A percentile compares a stretch with the other conserved stretches of the same genome.
phyloP scores from a whole-genome alignment of 768 basidiomycete genomes.

The Lentinula sp. region DNA sequence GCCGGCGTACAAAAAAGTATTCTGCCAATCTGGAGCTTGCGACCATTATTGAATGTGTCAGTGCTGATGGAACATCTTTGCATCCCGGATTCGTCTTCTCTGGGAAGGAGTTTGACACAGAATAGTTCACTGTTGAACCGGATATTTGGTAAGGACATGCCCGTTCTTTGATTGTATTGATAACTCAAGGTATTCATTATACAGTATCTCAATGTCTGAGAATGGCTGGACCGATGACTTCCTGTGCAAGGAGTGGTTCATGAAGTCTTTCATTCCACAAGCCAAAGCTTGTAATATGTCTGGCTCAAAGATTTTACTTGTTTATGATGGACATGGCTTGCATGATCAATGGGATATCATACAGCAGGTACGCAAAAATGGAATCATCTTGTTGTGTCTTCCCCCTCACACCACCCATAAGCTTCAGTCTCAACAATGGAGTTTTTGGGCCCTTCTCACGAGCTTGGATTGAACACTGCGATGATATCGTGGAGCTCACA shows the following conservation, averaged over 20 bases:
- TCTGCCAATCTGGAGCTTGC: too few relatives aligned
- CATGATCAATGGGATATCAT: constrained; percentile 22
- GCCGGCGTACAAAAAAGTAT: too few relatives aligned
- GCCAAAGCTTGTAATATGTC: constrained; percentile 20
- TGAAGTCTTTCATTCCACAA: constrained; percentile 11
- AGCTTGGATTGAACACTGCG: constrained; percentile 21
- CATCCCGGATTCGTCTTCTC: too few relatives aligned
- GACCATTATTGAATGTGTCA: too few relatives aligned
- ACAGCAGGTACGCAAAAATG: constrained; percentile 18
- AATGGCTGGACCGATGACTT: constrained; percentile 39
- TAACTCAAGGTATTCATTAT: not conserved
- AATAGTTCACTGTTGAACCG: too few relatives aligned
- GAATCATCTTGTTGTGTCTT: constrained; percentile 26
- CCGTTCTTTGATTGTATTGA: not conserved
- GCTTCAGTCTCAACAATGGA: constrained; percentile 38
- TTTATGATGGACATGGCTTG: constrained; percentile 39
- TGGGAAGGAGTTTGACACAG: too few relatives aligned
- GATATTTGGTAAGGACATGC: too few relatives aligned
- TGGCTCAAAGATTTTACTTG: constrained; percentile 28
- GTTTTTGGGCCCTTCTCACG: constrained; percentile 27
- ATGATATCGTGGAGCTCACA: constrained; percentile 12
- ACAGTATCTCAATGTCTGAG: constrained; percentile 25
- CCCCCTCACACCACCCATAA: constrained; percentile 36
- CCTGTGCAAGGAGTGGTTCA: constrained; percentile 22
- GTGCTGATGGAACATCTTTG: too few relatives aligned